These are phyloP conservation scores for Coccomyxa subellipsoidea DNA, from an alignment of 163 green algal species.

Conservation along the genomic window DNA sequence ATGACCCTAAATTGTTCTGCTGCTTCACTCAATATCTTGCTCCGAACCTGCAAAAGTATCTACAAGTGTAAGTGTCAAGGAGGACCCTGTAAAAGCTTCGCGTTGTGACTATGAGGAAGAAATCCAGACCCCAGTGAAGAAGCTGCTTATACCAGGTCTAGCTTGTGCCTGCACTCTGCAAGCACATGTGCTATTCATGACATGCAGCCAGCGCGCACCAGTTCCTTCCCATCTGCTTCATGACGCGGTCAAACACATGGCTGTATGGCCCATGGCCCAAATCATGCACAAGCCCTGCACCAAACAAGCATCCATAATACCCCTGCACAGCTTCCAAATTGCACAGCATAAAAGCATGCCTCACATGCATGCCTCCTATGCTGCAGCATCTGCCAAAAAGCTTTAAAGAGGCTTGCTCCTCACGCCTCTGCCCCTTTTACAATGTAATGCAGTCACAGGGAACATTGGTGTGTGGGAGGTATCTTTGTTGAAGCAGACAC, in stretches of 20 bases:
- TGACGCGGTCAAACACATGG: slow-evolving; percentile 83
- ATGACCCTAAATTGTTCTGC: no score
- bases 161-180: neutral
- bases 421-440: neutral
- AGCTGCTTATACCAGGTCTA: no score
- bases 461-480: neutral
- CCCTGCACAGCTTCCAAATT: neutral
- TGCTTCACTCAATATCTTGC: no score
- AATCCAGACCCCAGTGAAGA: no score
- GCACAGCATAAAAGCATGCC: neutral
- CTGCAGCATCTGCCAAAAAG: neutral
- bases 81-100: no score
- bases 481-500: neutral
- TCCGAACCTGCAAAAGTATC: no score
- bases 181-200: neutral
- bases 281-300: slow-evolving; percentile 87
- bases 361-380: neutral
- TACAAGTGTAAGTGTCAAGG: no score
- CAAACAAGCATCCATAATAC: neutral
- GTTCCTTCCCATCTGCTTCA: neutral
- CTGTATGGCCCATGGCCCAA: slow-evolving; percentile 89
- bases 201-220: neutral
- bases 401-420: neutral
- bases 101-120: no score
- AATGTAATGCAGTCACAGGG: neutral